Conservation (phyloP, 176 grass and related monocot species). For the Alopecurus myosuroides region DNA sequence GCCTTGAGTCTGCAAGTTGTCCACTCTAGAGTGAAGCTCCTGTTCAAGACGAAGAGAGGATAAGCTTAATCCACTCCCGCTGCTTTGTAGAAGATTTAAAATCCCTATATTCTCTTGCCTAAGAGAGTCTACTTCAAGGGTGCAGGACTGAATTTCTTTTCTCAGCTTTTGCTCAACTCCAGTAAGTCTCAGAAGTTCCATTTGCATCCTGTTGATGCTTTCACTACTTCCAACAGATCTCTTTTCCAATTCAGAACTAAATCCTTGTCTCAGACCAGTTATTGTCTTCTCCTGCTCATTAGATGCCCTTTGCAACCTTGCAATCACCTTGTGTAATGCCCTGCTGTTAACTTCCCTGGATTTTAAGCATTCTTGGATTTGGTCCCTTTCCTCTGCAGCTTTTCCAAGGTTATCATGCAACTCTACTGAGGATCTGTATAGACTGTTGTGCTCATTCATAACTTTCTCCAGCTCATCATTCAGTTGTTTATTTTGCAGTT, state of each 20-base stretch:
- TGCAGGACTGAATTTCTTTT: constrained; percentile 49
- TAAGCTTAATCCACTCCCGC: constrained; percentile 11
- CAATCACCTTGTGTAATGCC: constrained; percentile 45
- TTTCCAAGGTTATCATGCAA: constrained; percentile 30
- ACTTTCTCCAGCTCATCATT: constrained; percentile 38
- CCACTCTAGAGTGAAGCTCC: constrained; percentile 50
- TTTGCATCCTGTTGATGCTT: constrained; percentile 28
- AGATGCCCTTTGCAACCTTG: constrained; percentile 49
- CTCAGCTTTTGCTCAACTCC: constrained; percentile 66
- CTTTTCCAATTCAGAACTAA: constrained; percentile 35
- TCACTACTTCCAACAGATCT: constrained; percentile 33
- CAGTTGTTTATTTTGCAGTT: constrained; percentile 45
- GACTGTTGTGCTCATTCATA: constrained; percentile 24
- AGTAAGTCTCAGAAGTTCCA: constrained; percentile 64
- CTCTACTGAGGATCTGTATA: constrained; percentile 27
- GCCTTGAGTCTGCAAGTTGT: constrained; percentile 45
- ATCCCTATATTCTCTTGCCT: constrained; percentile 51
- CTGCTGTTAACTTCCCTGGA: constrained; percentile 50
- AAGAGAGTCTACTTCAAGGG: constrained; percentile 48
- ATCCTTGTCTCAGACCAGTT: constrained; percentile 47
- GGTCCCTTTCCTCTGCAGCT: constrained; percentile 37
- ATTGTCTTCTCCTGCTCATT: constrained; percentile 79
- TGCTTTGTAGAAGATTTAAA: constrained; percentile 35
- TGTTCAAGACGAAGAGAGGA: constrained; percentile 47
- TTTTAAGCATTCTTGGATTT: constrained; percentile 36